Evolutionary conservation across 2,329 filamentous ascomycete genomes (phyloP).

Genomic region (Cladosporium sp.): DNA sequence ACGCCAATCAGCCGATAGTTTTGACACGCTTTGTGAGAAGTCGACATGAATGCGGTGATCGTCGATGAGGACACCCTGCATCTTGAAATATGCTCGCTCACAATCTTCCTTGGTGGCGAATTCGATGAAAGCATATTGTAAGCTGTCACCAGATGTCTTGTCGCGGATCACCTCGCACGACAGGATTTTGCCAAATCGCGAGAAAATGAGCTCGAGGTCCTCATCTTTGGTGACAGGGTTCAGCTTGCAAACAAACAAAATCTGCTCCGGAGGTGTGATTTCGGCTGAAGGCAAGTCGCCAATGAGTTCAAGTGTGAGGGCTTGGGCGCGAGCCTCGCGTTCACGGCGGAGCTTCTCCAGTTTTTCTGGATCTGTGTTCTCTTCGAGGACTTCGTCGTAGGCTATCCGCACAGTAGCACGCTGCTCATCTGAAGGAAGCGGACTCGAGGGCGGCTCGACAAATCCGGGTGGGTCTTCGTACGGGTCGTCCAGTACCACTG

Average conservation of each 20-base stretch:
- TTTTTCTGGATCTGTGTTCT: conserved; percentile 74
- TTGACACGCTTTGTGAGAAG: conserved; percentile 90
- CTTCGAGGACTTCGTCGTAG: conserved; percentile 77
- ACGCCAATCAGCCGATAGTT: conserved; percentile 85
- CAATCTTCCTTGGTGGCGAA: conserved; percentile 90
- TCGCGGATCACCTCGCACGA: conserved; percentile 96
- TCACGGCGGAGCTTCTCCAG: conserved; percentile 77
- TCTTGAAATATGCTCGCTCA: conserved; percentile 95
- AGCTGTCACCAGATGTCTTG: conserved; percentile 85
- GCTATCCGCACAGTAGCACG: conserved; percentile 87
- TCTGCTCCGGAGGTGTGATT: conserved; percentile 94
- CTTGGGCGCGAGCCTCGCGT: conserved; percentile 87
- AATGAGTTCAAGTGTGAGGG: conserved; percentile 94
- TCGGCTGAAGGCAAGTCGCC: conserved; percentile 96
- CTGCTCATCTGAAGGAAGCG: conserved; percentile 76
- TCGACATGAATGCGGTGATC: conserved; percentile 97
- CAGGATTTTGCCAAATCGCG: conserved; percentile 89
- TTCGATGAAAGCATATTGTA: conserved; percentile 98
- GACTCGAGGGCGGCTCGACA: conserved; percentile 72
- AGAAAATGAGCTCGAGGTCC: conserved; percentile 93
- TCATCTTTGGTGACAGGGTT: conserved; percentile 95
- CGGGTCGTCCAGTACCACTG: conserved; percentile 85
- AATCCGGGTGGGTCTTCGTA: conserved; percentile 77
- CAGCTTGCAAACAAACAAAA: conserved; percentile 96
- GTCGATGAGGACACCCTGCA: conserved; percentile 95